phyloP scores from a whole-genome alignment of 1,284 basidiomycete species.

The Boletus chippewaensis region DNA sequence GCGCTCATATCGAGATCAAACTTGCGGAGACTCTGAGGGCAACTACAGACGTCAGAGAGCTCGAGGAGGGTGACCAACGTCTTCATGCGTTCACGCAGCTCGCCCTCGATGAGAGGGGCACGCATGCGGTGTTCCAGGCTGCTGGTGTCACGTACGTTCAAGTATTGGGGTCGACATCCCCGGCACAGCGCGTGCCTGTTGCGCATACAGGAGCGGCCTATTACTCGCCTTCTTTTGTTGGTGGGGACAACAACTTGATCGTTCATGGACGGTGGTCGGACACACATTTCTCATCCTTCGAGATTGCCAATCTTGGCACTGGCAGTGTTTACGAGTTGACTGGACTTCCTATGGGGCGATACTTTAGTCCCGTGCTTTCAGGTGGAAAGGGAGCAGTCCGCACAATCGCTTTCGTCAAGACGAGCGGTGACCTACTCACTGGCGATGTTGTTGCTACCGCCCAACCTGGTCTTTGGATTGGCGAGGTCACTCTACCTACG shows the following conservation, averaged over 20 bases:
- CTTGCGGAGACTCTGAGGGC: slow-evolving; percentile 53
- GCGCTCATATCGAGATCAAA: slow-evolving; percentile 53
- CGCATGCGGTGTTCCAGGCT: slow-evolving; percentile 55
- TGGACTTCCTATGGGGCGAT: slow-evolving; percentile 57
- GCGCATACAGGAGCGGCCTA: slow-evolving; percentile 45
- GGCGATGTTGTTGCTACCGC: slow-evolving; percentile 61
- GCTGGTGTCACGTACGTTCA: slow-evolving; percentile 56
- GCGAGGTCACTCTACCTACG: slow-evolving; percentile 46
- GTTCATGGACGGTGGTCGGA: slow-evolving; percentile 67
- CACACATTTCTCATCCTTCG: slow-evolving; percentile 53
- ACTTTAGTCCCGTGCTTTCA: slow-evolving; percentile 52
- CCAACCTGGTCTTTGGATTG: slow-evolving; percentile 56
- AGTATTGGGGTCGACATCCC: slow-evolving; percentile 33
- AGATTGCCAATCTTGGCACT: slow-evolving; percentile 50
- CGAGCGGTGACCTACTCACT: slow-evolving; percentile 49
- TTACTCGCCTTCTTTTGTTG: slow-evolving; percentile 63
- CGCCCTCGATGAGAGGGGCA: slow-evolving; percentile 47
- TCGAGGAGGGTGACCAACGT: slow-evolving; percentile 51
- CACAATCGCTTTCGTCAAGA: slow-evolving; percentile 58
- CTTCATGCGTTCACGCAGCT: slow-evolving; percentile 58
- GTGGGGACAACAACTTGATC: slow-evolving; percentile 42
- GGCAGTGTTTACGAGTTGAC: slow-evolving; percentile 43
- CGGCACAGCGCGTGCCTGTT: slow-evolving; percentile 40
- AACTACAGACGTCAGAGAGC: slow-evolving; percentile 41
- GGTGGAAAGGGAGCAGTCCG: slow-evolving; percentile 35